Conservation (phyloP, 75 land plant species). For the Selaginella moellendorffii region DNA sequence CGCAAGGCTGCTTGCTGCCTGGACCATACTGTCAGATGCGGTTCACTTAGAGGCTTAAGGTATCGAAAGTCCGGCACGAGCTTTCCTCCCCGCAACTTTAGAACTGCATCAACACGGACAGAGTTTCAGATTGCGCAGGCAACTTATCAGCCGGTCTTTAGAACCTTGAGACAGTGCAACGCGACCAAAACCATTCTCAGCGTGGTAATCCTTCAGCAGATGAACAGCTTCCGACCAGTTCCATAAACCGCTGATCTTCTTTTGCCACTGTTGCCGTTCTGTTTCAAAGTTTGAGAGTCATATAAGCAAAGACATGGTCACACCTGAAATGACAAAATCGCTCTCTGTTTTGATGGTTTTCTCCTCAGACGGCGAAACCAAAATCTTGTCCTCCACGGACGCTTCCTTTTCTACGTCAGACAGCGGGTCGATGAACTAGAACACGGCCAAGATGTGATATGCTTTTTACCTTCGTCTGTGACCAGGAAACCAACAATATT, state of each 20-base stretch:
- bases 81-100: constrained; percentile 21
- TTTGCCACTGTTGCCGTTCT: constrained; percentile 27
- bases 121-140: neutral
- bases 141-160: neutral
- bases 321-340: neutral
- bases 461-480: neutral
- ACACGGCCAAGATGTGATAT: neutral
- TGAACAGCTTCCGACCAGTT: constrained; percentile 33
- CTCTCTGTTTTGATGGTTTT: neutral
- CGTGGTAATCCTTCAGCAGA: constrained; percentile 17
- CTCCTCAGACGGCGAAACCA: no score
- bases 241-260: constrained; percentile 27
- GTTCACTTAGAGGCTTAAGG: neutral
- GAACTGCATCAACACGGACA: constrained; percentile 8
- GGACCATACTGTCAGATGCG: neutral
- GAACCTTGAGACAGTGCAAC: constrained; percentile 14
- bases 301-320: neutral
- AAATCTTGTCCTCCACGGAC: no score
- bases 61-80: constrained; percentile 6
- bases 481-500: no score
- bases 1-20: neutral
- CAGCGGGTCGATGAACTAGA: no score
- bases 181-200: constrained; percentile 16
- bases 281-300: neutral
- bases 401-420: no score